Base-by-base conservation (phyloP, 2,329 filamentous ascomycete species). In the Mollisia scopiformis region DNA sequence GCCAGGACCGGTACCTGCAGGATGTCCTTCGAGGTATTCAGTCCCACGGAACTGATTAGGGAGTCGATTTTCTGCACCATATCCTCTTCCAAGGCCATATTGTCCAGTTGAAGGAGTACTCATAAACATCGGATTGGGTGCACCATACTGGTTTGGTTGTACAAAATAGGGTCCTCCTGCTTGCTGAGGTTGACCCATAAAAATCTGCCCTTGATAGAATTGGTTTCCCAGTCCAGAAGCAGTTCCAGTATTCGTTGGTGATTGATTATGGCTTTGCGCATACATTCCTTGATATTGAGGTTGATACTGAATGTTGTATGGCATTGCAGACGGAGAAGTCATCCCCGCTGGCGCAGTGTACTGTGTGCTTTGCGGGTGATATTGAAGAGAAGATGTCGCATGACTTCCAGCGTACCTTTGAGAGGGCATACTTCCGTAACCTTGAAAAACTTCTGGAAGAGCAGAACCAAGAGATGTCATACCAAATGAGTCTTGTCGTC, bases 291-390 rank as follows among this genome's bases (percentile, higher is more conserved):
- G 65, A 25, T 66, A 70, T 53, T 69, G 69, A 21, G 52, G 55
- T 49, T 70, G 71, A 52, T 69, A 72, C 25, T 65, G 68, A 4
- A 66, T 50, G 16, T 64, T 63, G 43, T 72, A 73, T n/a, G 62
- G 59, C 33, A 68, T 50, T 54, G 60, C 61, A 31, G 59, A 46
- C 10, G 62, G 41, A 31, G 64, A 62, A 23, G 57, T 69, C 51
- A 67, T 60, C 2, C 51, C 41, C 49, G 58, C 53, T 19, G 62
- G 62, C 6, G 57, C 59, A 16, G 57, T 35, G 52, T 62, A 69
- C 52, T 72, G 71, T 14, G 61, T 51, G n/a, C 62, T 63, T 55
- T 63, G 69, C 8, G 65, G 55, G 21, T 64, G 68, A 56, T 69
- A 72, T 13, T 66, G 50, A 21, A 63, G 57, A 35, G 53, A 57